A percentile compares a stretch with the other conserved stretches of the same genome.
Evolutionary conservation across 306 rosid species (phyloP).

Genomic region (Spatholobus suberectus): DNA sequence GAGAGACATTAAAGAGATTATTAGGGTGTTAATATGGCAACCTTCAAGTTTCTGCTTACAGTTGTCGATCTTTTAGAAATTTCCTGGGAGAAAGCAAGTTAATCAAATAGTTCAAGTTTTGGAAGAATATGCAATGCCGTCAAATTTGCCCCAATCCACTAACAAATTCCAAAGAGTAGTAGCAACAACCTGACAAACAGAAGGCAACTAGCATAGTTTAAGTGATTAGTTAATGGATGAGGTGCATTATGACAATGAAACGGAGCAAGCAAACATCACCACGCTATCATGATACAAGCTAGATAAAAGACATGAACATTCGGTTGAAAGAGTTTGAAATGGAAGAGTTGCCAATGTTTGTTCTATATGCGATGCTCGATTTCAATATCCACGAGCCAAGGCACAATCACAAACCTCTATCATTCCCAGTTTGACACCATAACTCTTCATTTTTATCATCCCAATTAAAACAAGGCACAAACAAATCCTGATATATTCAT

Average conservation of each 20-base stretch:
- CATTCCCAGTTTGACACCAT: background rate
- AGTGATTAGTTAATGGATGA: conserved; percentile 30
- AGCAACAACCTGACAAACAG: conserved; percentile 76
- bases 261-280: conserved; percentile 14
- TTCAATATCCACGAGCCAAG: conserved; percentile 31
- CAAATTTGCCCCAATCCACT: conserved; percentile 83
- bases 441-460: too few species aligned
- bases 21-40: too few species aligned
- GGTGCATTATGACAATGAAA: conserved; percentile 24
- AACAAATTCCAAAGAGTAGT: conserved; percentile 71
- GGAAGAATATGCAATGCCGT: conserved; percentile 83
- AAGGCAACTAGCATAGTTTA: conserved; percentile 33
- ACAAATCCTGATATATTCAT: background rate
- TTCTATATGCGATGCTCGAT: conserved; percentile 24
- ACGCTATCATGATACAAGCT: conserved; percentile 29
- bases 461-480: conserved; percentile 22
- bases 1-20: too few species aligned
- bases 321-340: conserved; percentile 10
- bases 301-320: conserved; percentile 3
- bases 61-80: conserved; percentile 60
- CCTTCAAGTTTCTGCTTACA: conserved; percentile 62
- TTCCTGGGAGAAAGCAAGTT: conserved; percentile 89
- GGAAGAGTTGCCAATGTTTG: background rate
- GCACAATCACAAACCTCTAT: conserved; percentile 13
- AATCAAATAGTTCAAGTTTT: conserved; percentile 83